Evolutionary conservation across 2,329 filamentous ascomycete species (phyloP), one percentile per base, ranked within the genome.

Genomic region (Claviceps quebecensis): DNA sequence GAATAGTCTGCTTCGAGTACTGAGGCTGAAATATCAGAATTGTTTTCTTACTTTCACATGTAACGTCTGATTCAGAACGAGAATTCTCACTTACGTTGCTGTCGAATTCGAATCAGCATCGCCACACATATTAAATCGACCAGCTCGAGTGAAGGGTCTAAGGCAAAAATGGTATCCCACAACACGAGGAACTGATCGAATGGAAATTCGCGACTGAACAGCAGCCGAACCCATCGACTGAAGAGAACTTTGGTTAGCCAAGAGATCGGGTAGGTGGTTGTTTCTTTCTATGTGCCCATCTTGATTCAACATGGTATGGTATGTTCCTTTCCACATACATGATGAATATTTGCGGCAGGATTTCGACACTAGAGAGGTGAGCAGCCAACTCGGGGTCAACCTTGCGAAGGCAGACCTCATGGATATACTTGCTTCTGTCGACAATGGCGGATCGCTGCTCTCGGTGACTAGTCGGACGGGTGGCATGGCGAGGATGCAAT

Each of bases 291-390:
- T 26, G 4, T 14, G 7, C 40, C 14, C 3, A 4, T 29, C 19
- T 8, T 36, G 39, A 1, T 5, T 5, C 23, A 11, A 46, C 9
- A 29, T 6, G 7, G 8, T 3, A 29, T 6, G 7, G 8, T 3
- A 17, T 14, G n/a, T 22, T 44, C 26, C 45, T 48, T 56, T 43
- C 16, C 13, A 64, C 75, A 65, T 69, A 93, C 86, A 97, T 94
- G 23, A 97, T 71, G 62, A 97, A 98, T 48, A 98, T 91, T 60
- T 98, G 93, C 1, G 93, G 93, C n/a, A 96, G 70, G 55, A 98
- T 83, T 54, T 96, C 91, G 46, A 96, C 83, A 54, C 80, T 78
- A 53, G 82, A 83, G 17, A 98, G 75, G 65, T 97, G 90, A 23
- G 75, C 73, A 14, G 87, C 84, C 29, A 97, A 75, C 61, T 89